Evolutionary conservation across 768 basidiomycete species (phyloP), one percentile per base, ranked within the genome.

Genomic region (Botryobasidium botryosum): DNA sequence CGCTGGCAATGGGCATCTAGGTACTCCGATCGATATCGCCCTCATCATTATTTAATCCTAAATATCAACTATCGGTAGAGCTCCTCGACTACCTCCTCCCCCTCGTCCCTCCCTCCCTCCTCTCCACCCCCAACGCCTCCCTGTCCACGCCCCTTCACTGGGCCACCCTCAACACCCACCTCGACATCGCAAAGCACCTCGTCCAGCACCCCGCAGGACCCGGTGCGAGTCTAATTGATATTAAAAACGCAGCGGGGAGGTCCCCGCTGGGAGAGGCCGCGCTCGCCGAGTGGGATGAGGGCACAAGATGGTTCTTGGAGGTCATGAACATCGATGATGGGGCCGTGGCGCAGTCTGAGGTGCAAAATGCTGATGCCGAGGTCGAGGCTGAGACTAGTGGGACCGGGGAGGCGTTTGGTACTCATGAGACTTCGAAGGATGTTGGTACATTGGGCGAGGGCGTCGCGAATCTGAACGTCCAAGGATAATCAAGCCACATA

Each of bases 141-240:
- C 69, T 75, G 42, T 91, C 90, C 21, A 91, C 84, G 2, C 70
- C 91, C 5, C 62, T 94, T 5, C 91, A 96, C 56, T 94, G 90
- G 90, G 88, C 90, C 0, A 74, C 82, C 2, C 59, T 88, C 32
- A 96, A 94, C 59, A 64, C 70, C 2, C 90, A 91, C 52, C 70
- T 92, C 3, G 56, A 61, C 5, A 57, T 76, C 38, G 68, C 70
- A 1, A 68, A 77, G 57, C 66, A 64, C 28, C 71, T 87, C 25
- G 71, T 86, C 8, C 18, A 28, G 13, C 36, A 41, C 31, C 46
- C 54, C 2, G 21, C 21, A n/a, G 78, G 79, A 0, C 75, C 77
- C 1, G 75, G 87, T 1, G 58, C 69, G 23, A 68, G 69, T 55
- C 61, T 79, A 51, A 87, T 86, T 53, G 86, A 80, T 57, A 69